Base-by-base conservation (phyloP, 2,329 filamentous ascomycete genomes). In the Diaporthe citri region DNA sequence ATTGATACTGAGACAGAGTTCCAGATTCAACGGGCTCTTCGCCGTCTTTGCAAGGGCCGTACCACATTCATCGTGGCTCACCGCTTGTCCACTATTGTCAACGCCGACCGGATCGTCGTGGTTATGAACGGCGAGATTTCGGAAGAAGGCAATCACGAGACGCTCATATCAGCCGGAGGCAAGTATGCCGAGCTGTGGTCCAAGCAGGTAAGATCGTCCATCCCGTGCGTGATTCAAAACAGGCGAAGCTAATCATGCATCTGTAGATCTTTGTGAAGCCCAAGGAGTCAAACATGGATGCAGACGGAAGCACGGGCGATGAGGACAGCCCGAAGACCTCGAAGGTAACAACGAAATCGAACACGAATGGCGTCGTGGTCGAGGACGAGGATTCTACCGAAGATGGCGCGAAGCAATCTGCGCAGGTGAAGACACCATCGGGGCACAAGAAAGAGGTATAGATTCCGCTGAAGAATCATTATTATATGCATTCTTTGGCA, bases 21-120 rank as follows among this genome's bases (percentile, higher is more conserved):
- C 73, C 89, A 91, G 77, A 93, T 93, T 60, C 92, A 93, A 78
- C 85, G 89, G 43, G 92, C 91, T 0, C 87, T 93, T 71, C 85
- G 85, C 74, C 86, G 85, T 67, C 85, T 93, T 10, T 92, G 90
- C 76, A 84, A 88, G 75, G 90, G 88, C 2, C 89, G 91, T 34
- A 93, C 92, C 2, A 93, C 91, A 0, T 92, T 93, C 77, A 90
- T 93, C 36, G 90, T 93, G 41, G 92, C 92, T 84, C 93, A 94
- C 80, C 89, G 93, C 13, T 84, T 94, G 34, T 93, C 93, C 0
- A 95, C 93, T 0, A 91, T 94, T 72, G 91, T 93, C 85, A 92
- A 92, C 77, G 91, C 92, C 3, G 91, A 94, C 78, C 86, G 88
- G 34, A 93, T 94, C 75, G 87, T 93, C 71, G 92, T 94, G 13